Evolutionary conservation across 257 asterid species (phyloP).

Genomic region (Solanum etuberosum): DNA sequence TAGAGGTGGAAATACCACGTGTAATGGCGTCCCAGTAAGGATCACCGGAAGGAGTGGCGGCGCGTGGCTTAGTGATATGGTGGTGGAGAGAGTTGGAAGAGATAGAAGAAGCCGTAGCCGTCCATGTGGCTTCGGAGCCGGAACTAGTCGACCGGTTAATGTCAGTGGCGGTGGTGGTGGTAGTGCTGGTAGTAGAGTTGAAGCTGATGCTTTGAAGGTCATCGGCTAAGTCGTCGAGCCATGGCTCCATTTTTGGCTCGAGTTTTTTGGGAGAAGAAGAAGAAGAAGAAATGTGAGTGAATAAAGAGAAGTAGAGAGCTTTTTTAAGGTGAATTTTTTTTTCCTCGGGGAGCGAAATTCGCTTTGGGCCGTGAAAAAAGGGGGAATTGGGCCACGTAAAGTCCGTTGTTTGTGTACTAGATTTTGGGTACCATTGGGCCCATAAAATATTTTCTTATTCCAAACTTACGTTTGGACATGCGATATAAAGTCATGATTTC

Average conservation of each 20-base stretch:
- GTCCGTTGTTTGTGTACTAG: background rate
- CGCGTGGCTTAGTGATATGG: slow-evolving; percentile 25
- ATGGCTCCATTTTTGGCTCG: slow-evolving; percentile 75
- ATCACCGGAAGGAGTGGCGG: slow-evolving; percentile 56
- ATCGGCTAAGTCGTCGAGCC: slow-evolving; percentile 63
- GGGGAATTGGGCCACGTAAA: background rate
- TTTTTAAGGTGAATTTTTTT: background rate
- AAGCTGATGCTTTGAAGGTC: slow-evolving; percentile 89
- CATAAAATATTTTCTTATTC: background rate
- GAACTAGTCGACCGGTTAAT: slow-evolving; percentile 85
- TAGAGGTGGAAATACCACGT: slow-evolving; percentile 15
- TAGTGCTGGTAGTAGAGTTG: slow-evolving; percentile 70
- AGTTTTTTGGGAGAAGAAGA: background rate
- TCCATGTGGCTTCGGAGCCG: slow-evolving; percentile 75
- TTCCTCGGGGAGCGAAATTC: background rate
- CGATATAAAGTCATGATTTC: too few species aligned
- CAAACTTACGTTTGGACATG: too few species aligned
- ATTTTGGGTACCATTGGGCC: background rate
- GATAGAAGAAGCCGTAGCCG: slow-evolving; percentile 45
- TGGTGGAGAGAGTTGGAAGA: slow-evolving; percentile 6
- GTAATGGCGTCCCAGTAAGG: slow-evolving; percentile 70
- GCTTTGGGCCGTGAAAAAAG: slow-evolving; percentile 2
- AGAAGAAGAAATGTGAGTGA: background rate
- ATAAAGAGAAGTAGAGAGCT: background rate
- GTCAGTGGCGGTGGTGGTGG: slow-evolving; percentile 62